Percentiles rank a stretch among this genome's conserved stretches.
phyloP scores from a whole-genome alignment of 106 monocot genomes.

The Dioscorea alata region DNA sequence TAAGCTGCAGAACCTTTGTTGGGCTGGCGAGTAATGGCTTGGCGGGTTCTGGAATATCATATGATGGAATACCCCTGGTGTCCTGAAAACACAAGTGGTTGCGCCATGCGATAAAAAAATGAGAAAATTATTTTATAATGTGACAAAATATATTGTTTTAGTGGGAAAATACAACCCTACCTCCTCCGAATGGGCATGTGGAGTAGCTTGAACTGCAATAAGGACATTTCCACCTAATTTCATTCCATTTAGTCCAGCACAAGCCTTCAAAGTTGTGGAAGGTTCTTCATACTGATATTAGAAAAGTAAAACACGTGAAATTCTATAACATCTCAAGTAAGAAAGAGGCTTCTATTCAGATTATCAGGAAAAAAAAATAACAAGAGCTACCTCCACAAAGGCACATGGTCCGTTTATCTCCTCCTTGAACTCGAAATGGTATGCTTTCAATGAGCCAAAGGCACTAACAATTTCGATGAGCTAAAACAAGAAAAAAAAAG shows the following conservation, averaged over 20 bases:
- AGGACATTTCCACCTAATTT: constrained; percentile 63
- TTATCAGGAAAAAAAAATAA: not conserved
- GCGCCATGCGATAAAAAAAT: too few species aligned
- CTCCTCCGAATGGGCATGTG: constrained; percentile 35
- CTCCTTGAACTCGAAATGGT: constrained; percentile 56
- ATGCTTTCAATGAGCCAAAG: constrained; percentile 68
- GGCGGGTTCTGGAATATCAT: constrained; percentile 65
- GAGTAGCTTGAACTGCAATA: constrained; percentile 63
- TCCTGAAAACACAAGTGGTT: constrained; percentile 33
- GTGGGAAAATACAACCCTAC: constrained; percentile 2
- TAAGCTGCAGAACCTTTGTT: constrained; percentile 67
- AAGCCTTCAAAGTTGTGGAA: constrained; percentile 66
- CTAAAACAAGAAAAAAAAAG: constrained; percentile 33
- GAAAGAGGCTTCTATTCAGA: not conserved
- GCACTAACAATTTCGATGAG: constrained; percentile 66
- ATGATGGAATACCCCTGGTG: constrained; percentile 28
- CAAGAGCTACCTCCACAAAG: constrained; percentile 72
- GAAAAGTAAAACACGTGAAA: not conserved
- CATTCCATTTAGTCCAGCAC: constrained; percentile 89
- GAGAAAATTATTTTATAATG: not conserved
- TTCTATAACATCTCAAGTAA: not conserved
- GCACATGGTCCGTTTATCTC: constrained; percentile 66
- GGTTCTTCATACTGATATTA: constrained; percentile 68
- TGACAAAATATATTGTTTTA: not conserved
- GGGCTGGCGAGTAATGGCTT: constrained; percentile 57